phyloP scores from a whole-genome alignment of 257 asterid species.

The Asclepias syriaca region DNA sequence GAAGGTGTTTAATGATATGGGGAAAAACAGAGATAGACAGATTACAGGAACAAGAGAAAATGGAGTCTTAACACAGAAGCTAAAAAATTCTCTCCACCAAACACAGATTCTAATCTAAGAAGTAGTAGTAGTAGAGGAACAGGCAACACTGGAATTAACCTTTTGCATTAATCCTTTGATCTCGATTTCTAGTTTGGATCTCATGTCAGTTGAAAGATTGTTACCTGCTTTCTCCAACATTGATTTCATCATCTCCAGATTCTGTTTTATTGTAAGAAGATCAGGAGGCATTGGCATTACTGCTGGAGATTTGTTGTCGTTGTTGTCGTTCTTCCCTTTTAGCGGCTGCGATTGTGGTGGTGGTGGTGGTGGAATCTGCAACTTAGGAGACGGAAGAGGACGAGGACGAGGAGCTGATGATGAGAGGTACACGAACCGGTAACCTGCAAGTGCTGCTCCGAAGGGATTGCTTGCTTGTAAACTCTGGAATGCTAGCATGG shows the following conservation, averaged over 20 bases:
- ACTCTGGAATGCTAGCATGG: not conserved
- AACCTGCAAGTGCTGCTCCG: conserved; percentile 8
- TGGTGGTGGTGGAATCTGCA: conserved; percentile 7
- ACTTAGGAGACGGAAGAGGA: not conserved
- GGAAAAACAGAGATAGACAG: too few relatives aligned
- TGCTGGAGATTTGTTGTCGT: conserved; percentile 4
- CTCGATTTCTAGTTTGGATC: conserved; percentile 63
- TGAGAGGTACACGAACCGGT: conserved; percentile 1
- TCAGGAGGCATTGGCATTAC: conserved; percentile 32
- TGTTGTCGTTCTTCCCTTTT: conserved; percentile 2
- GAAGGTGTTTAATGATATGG: too few relatives aligned
- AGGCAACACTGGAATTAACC: conserved; percentile 39
- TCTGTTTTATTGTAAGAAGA: conserved; percentile 46
- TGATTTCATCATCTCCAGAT: conserved; percentile 71
- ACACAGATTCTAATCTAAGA: conserved; percentile 24
- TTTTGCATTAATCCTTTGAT: conserved; percentile 49
- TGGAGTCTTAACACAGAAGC: too few relatives aligned
- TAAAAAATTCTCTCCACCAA: not conserved
- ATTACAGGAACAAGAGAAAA: too few relatives aligned
- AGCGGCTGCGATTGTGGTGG: conserved; percentile 16
- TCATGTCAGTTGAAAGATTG: conserved; percentile 47
- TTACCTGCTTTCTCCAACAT: conserved; percentile 66
- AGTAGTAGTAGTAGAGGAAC: conserved; percentile 26
- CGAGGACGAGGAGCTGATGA: not conserved
- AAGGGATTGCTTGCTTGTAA: conserved; percentile 8